Conservation (phyloP, 1,284 basidiomycete genomes). For the Pseudozyma hubeiensis region DNA sequence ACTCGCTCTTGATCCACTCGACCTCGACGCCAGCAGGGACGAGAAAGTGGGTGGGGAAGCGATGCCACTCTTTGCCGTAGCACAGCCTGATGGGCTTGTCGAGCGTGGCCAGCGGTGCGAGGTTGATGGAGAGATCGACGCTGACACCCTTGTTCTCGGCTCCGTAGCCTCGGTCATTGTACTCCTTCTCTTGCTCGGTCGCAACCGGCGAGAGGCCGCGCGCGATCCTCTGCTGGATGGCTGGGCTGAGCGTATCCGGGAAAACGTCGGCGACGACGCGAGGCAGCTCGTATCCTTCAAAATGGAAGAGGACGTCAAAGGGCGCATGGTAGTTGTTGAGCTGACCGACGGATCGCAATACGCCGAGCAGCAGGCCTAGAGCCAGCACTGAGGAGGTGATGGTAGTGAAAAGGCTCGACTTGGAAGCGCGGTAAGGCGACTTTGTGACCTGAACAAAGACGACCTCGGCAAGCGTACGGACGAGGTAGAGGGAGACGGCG, state of each 20-base stretch:
- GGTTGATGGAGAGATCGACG: constrained; percentile 31
- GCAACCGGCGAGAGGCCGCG: constrained; percentile 38
- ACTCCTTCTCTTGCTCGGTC: constrained; percentile 38
- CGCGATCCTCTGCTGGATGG: constrained; percentile 31
- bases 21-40: constrained; percentile 85
- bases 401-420: constrained; percentile 76
- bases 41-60: constrained; percentile 90
- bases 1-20: constrained; percentile 88
- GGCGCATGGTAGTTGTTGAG: constrained; percentile 92
- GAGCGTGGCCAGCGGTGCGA: constrained; percentile 19
- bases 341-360: constrained; percentile 82
- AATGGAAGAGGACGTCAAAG: constrained; percentile 77
- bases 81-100: constrained; percentile 73
- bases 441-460: constrained; percentile 49
- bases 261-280: constrained; percentile 71
- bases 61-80: constrained; percentile 93
- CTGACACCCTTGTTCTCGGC: constrained; percentile 31
- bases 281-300: constrained; percentile 84
- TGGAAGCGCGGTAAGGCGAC: constrained; percentile 55
- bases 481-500: constrained; percentile 79
- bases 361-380: constrained; percentile 77
- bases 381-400: constrained; percentile 80
- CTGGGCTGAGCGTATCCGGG: constrained; percentile 30
- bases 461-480: constrained; percentile 49
- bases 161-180: constrained; percentile 38